Evolutionary conservation across 352 stramenopile species (phyloP), one percentile per base, ranked within the genome.

Genomic region (Phytophthora brassicae): DNA sequence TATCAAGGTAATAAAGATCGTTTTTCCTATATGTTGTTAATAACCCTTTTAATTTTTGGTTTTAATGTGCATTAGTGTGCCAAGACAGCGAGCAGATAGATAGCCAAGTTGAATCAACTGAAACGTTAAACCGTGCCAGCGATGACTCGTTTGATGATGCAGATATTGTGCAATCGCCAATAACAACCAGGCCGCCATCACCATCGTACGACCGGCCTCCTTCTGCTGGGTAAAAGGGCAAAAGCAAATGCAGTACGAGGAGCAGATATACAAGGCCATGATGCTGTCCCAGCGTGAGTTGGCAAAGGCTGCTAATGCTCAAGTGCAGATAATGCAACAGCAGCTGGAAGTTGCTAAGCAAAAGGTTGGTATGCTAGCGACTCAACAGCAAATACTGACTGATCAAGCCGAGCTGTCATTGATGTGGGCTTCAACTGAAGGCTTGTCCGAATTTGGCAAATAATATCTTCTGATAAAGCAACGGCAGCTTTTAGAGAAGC

Each of bases 271-370:
- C 8, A 31, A 31, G 26, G 26, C 26, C 26, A 31, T 52, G 28
- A 41, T 41, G 23, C 13, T 28, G 6, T 52, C 26, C 14, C 26
- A 52, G 45, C 26, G 28, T 5, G 26, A 52, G 9, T 14, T 52
- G 1, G 45, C 45, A 6, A 52, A 41, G 12, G 49, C 49, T 1
- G 42, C 50, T 1, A 17, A 24, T 3, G 29, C 43, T 16, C 53
- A 61, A 22, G 53, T 54, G 6, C 11, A 46, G n/a, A 42, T 58
- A 12, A 47, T 58, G 50, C 8, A 48, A 29, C 12, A 49, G 36
- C 36, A 58, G 38, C 36, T 57, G 11, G 26, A 49, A 20, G 38
- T 57, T 20, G 20, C 53, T 8, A 33, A 61, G 11, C 24, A 41
- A 33, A 53, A 58, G 24, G 22, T 56, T 17, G 36, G 4, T 5